phyloP scores from a whole-genome alignment of 2,329 filamentous ascomycete genomes.

The Didymella exigua region DNA sequence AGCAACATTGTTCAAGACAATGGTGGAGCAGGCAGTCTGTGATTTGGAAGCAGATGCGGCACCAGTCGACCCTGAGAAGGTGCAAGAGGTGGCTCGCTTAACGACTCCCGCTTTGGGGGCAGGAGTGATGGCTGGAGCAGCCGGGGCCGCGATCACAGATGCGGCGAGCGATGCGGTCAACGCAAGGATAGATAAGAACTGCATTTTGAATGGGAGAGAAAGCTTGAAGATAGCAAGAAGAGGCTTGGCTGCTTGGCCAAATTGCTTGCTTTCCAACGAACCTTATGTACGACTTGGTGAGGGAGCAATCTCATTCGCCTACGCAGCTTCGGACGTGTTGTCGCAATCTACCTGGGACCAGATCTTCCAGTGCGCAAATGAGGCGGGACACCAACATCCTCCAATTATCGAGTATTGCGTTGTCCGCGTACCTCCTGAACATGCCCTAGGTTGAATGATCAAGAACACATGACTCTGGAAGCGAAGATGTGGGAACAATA shows the following conservation, averaged over 20 bases:
- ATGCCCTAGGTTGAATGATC: neutral
- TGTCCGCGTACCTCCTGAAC: neutral
- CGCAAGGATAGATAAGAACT: conserved; percentile 22
- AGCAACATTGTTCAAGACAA: conserved; percentile 59
- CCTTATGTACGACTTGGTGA: conserved; percentile 12
- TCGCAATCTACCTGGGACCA: conserved; percentile 10
- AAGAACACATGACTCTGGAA: conserved; percentile 2
- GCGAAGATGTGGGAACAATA: neutral
- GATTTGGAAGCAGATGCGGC: conserved; percentile 54
- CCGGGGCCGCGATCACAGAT: conserved; percentile 29
- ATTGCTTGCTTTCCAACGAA: conserved; percentile 18
- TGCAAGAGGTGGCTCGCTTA: conserved; percentile 52
- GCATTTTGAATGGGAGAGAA: conserved; percentile 15
- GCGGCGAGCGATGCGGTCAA: conserved; percentile 27
- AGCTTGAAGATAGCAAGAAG: conserved; percentile 3
- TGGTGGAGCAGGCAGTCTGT: conserved; percentile 60
- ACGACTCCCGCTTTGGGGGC: conserved; percentile 22
- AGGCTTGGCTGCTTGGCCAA: conserved; percentile 22
- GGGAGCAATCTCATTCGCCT: conserved; percentile 2
- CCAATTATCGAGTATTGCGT: conserved; percentile 7
- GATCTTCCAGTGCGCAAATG: conserved; percentile 5
- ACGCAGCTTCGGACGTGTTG: neutral
- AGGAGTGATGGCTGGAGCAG: conserved; percentile 32
- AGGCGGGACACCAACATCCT: conserved; percentile 5
- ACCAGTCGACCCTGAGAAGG: conserved; percentile 55